phyloP scores from a whole-genome alignment of 2,329 filamentous ascomycete species.

The Penicillium sp. region DNA sequence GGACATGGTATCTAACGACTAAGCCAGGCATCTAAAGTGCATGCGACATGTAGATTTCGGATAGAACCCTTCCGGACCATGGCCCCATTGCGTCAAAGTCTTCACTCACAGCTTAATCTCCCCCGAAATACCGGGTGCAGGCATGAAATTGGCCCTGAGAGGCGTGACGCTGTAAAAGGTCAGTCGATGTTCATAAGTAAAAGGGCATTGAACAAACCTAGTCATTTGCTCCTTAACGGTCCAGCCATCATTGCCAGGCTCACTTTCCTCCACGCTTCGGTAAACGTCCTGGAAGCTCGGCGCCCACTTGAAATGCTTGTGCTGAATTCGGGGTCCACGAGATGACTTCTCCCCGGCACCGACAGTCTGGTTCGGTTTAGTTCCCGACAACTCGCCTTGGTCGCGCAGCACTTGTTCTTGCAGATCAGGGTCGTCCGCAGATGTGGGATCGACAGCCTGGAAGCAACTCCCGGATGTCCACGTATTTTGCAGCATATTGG shows the following conservation, averaged over 20 bases:
- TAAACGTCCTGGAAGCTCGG: conserved; percentile 85
- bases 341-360: conserved; percentile 26
- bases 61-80: conserved; percentile 18
- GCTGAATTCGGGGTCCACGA: conserved; percentile 54
- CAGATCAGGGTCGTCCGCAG: conserved; percentile 58
- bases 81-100: conserved; percentile 17
- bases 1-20: conserved; percentile 26
- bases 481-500: conserved; percentile 83
- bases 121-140: conserved; percentile 61
- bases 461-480: conserved; percentile 87
- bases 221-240: conserved; percentile 83
- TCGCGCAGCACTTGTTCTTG: conserved; percentile 74
- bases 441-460: conserved; percentile 67
- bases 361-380: conserved; percentile 25
- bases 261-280: conserved; percentile 74
- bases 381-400: conserved; percentile 50
- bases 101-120: conserved; percentile 81
- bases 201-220: conserved; percentile 54
- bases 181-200: not conserved
- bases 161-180: conserved; percentile 69
- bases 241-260: conserved; percentile 89
- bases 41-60: conserved; percentile 26
- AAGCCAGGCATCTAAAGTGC: conserved; percentile 27
- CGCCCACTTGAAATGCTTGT: conserved; percentile 94
- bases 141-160: conserved; percentile 89